Conservation (phyloP, 169 alveolate genomes). For the Perkinsus olseni region DNA sequence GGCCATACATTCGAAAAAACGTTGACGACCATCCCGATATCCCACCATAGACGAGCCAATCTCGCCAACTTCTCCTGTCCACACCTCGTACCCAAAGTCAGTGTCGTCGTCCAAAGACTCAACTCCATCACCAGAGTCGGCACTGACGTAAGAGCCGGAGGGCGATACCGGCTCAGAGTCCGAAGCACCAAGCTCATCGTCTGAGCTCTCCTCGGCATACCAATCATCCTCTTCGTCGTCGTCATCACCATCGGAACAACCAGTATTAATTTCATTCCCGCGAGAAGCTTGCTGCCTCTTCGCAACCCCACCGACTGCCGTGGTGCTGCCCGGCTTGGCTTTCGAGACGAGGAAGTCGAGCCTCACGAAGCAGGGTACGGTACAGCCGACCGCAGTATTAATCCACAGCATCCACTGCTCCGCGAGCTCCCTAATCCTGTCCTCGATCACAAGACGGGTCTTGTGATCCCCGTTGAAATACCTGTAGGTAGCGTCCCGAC, state of each 20-base stretch:
- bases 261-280: neutral
- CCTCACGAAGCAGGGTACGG: neutral
- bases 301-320: neutral
- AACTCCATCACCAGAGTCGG: neutral
- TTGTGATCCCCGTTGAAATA: neutral
- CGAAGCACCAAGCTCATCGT: neutral
- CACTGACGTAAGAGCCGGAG: neutral
- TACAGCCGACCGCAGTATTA: neutral
- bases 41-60: neutral
- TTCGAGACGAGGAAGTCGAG: neutral
- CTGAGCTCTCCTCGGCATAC: neutral
- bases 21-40: neutral
- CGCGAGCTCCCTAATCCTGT: neutral
- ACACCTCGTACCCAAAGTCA: neutral
- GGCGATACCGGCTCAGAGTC: neutral
- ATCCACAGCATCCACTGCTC: neutral
- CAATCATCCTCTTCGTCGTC: neutral
- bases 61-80: neutral
- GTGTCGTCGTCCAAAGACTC: neutral
- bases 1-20: neutral
- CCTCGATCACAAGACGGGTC: neutral
- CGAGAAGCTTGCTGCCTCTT: neutral
- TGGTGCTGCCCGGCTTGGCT: neutral
- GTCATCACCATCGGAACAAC: neutral
- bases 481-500: neutral